Conservation (phyloP, 2,329 filamentous ascomycete species). For the Fusarium devonianum region DNA sequence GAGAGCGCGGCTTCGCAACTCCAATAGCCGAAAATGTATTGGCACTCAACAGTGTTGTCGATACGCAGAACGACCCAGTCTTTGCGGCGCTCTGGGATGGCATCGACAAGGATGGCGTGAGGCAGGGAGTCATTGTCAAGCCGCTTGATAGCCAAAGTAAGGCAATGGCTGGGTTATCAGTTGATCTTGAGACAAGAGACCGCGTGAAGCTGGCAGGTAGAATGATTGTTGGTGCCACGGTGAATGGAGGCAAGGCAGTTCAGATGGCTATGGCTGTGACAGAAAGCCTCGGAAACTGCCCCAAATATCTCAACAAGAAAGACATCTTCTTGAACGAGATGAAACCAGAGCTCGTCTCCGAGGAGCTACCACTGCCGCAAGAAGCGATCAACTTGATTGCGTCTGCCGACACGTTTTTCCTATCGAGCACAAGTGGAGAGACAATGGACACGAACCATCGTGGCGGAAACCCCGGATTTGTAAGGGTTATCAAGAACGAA, state of each 20-base stretch:
- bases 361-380: constrained; percentile 54
- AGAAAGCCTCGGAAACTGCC: constrained; percentile 81
- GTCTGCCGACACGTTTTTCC: constrained; percentile 78
- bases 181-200: constrained; percentile 61
- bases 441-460: constrained; percentile 88
- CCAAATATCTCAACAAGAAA: constrained; percentile 85
- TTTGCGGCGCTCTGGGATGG: constrained; percentile 66
- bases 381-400: constrained; percentile 66
- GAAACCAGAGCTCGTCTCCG: constrained; percentile 57
- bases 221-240: constrained; percentile 70
- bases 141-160: constrained; percentile 51
- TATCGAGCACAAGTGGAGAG: constrained; percentile 69
- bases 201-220: constrained; percentile 77
- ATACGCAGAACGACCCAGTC: constrained; percentile 72
- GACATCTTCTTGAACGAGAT: constrained; percentile 59
- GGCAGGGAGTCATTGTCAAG: constrained; percentile 43
- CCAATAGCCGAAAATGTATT: constrained; percentile 69
- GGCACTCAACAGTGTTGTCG: constrained; percentile 68
- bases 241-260: constrained; percentile 46
- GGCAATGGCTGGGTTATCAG: constrained; percentile 61
- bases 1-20: constrained; percentile 70
- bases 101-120: constrained; percentile 51
- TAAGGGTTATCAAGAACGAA: constrained; percentile 69
- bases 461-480: constrained; percentile 76
- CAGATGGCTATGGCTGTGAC: constrained; percentile 72